Evolutionary conservation across 2,329 filamentous ascomycete genomes (phyloP), one percentile per base, ranked within the genome.

Genomic region (Epicoccum sorghinum): DNA sequence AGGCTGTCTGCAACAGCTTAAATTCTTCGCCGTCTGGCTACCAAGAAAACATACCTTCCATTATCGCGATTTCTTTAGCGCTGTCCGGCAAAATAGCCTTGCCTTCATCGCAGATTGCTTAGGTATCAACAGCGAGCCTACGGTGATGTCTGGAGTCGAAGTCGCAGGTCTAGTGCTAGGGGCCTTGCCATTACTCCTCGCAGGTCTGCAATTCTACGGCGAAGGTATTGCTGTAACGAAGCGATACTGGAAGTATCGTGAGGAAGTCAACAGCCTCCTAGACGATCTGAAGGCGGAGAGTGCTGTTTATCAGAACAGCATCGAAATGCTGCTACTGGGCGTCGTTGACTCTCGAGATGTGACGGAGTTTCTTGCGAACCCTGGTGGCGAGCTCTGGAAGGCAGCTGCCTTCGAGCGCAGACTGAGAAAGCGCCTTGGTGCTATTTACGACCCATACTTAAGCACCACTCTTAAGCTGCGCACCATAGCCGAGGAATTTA

Each of bases 141-240:
- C 32, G 32, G 13, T 13, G 7, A 33, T 33, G 32, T 33, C 78
- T 78, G 58, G 61, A 29, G 25, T 69, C 3, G 65, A 69, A 41
- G 53, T 59, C 7, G 65, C 62, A 29, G 66, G 66, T 3, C 40
- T 69, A 3, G 61, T 69, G 4, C 61, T 76, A 7, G 70, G 68
- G 13, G 58, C 69, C 3, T 56, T 77, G 8, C 73, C 74, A 1
- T 49, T 77, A 4, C 51, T 75, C 12, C 65, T 75, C 5, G 58
- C 64, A n/a, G 63, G 69, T 1, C 55, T 75, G 3, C 60, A 73
- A 33, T 64, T 68, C 36, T 75, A 75, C 40, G 63, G 57, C 0
- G 63, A 73, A 38, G 71, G 70, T 0, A 66, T 69, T 23, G 59
- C 57, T 6, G 67, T 64, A 2, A 68, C 73, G 22, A 68, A 64